Conservation (phyloP, 1,284 basidiomycete genomes). For the Trichosporon sp. region DNA sequence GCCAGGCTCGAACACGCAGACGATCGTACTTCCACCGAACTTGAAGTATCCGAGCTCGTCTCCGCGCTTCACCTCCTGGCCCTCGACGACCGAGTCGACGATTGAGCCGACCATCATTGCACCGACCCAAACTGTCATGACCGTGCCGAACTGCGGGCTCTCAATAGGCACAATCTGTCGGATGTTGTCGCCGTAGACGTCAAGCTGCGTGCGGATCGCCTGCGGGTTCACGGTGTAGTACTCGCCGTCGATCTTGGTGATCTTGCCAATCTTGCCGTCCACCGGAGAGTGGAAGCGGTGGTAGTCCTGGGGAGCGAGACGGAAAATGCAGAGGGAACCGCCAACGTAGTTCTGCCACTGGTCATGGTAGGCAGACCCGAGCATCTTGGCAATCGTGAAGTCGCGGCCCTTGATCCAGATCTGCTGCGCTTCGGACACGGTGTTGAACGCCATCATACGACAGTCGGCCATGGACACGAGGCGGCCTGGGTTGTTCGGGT, state of each 20-base stretch:
- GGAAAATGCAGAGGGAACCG: conserved; percentile 71
- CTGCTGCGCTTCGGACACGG: conserved; percentile 73
- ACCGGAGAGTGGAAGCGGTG: conserved; percentile 94
- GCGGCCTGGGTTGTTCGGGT: conserved; percentile 65
- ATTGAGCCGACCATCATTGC: conserved; percentile 68
- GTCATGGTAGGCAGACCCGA: conserved; percentile 71
- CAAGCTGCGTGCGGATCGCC: conserved; percentile 54
- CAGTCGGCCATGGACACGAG: conserved; percentile 90
- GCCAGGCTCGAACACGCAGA: conserved; percentile 77
- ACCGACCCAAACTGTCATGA: conserved; percentile 83
- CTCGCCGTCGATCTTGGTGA: conserved; percentile 75
- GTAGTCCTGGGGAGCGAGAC: conserved; percentile 93
- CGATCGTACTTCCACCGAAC: conserved; percentile 76
- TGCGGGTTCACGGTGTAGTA: conserved; percentile 83
- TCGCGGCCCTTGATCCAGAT: conserved; percentile 98
- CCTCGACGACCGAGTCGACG: conserved; percentile 75
- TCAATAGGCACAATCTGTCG: conserved; percentile 85
- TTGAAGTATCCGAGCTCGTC: conserved; percentile 51
- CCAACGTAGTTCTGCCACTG: conserved; percentile 66
- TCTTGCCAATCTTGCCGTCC: conserved; percentile 72
- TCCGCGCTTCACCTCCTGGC: conserved; percentile 70
- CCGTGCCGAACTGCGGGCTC: conserved; percentile 75
- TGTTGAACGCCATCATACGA: conserved; percentile 87
- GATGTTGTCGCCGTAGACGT: conserved; percentile 92
- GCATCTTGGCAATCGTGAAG: conserved; percentile 71